These are phyloP conservation scores for Blakeslea trispora DNA, from an alignment of 371 early-diverging fungal species.

Conservation along the genomic window DNA sequence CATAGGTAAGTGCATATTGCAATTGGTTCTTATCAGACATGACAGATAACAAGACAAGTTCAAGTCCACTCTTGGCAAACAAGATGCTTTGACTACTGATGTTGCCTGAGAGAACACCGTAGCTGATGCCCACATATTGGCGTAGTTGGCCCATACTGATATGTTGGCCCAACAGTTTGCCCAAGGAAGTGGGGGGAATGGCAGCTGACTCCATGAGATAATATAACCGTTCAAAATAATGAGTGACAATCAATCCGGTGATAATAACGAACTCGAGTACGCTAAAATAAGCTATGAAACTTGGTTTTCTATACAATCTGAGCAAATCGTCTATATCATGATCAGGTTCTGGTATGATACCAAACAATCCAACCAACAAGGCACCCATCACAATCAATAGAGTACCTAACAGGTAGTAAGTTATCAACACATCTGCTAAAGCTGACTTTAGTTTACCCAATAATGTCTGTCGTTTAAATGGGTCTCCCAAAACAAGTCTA, in stretches of 20 bases:
- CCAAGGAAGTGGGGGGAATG: conserved; percentile 22
- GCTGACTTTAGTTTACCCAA: conserved; percentile 40
- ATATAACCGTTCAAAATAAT: conserved; percentile 50
- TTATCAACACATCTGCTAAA: too few relatives aligned
- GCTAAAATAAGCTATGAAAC: conserved; percentile 73
- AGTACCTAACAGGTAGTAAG: conserved; percentile 50
- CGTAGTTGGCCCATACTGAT: conserved; percentile 32
- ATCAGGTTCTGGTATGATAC: conserved; percentile 73
- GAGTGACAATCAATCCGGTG: conserved; percentile 52
- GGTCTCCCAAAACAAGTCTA: conserved; percentile 63
- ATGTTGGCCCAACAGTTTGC: conserved; percentile 27
- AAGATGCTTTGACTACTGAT: conserved; percentile 76
- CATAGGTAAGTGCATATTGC: conserved; percentile 69
- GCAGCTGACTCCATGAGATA: conserved; percentile 25
- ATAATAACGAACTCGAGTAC: conserved; percentile 58
- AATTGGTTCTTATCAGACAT: conserved; percentile 68
- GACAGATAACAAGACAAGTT: conserved; percentile 67
- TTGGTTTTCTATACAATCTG: conserved; percentile 66
- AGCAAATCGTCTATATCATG: conserved; percentile 75
- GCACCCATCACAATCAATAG: conserved; percentile 71
- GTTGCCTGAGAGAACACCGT: conserved; percentile 71
- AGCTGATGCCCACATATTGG: conserved; percentile 52
- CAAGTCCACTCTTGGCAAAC: conserved; percentile 82
- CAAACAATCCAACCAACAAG: conserved; percentile 72
- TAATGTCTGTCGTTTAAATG: conserved; percentile 62